Percentiles rank a stretch among this genome's conserved stretches.
These are phyloP conservation scores for Epichloe coenophiala DNA, from an alignment of 2,329 filamentous ascomycete species.

Conservation along the genomic window DNA sequence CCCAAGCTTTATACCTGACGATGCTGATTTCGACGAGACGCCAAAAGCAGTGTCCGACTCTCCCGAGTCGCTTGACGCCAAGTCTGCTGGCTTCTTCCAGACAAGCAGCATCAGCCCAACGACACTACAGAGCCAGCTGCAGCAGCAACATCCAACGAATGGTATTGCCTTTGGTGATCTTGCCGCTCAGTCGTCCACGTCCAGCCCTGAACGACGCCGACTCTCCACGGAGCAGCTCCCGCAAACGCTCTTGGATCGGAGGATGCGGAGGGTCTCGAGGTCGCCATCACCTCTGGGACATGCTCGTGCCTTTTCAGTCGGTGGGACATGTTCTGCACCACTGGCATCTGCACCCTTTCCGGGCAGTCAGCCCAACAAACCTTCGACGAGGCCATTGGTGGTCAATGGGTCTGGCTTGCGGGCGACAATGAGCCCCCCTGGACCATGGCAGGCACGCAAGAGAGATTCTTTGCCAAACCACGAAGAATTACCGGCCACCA, in stretches of 20 bases:
- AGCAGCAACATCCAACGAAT: constrained; percentile 17
- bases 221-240: constrained; percentile 41
- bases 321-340: constrained; percentile 26
- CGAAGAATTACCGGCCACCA: constrained; percentile 11
- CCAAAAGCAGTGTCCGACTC: constrained; percentile 28
- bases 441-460: constrained; percentile 8
- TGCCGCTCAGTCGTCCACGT: constrained; percentile 18
- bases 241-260: constrained; percentile 37
- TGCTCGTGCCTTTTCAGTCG: constrained; percentile 28
- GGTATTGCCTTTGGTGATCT: constrained; percentile 36
- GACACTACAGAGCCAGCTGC: constrained; percentile 9
- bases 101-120: constrained; percentile 15
- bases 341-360: constrained; percentile 24
- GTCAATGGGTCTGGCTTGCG: constrained; percentile 35
- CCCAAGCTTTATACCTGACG: constrained; percentile 44
- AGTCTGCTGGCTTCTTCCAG: constrained; percentile 14
- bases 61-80: constrained; percentile 34
- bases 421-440: constrained; percentile 12
- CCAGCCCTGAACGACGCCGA: constrained; percentile 28
- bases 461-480: not conserved
- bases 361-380: constrained; percentile 18
- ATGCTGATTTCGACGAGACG: constrained; percentile 33
- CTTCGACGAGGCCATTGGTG: constrained; percentile 32
- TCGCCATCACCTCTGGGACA: constrained; percentile 44
- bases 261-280: constrained; percentile 38